Conservation (phyloP, 306 rosid species). For the Dryas drummondii region DNA sequence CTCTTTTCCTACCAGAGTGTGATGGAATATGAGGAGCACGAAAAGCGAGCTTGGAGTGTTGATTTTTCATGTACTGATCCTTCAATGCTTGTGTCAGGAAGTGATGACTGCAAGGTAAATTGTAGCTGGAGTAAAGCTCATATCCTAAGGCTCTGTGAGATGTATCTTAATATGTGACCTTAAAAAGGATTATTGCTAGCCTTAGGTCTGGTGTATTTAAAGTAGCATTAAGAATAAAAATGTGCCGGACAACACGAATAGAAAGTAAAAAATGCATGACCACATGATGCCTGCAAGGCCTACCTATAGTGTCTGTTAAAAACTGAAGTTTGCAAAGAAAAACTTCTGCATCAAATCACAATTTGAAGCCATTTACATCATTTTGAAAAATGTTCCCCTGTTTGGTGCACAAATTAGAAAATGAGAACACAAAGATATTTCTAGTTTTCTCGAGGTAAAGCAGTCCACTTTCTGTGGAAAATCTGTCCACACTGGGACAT, state of each 20-base stretch:
- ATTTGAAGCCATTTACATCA: too few relatives aligned
- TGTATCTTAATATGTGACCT: too few relatives aligned
- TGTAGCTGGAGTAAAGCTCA: constrained; percentile 6
- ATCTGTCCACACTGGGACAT: background rate
- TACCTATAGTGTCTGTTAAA: too few relatives aligned
- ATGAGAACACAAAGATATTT: too few relatives aligned
- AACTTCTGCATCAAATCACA: too few relatives aligned
- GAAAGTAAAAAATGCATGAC: too few relatives aligned
- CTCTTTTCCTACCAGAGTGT: constrained; percentile 50
- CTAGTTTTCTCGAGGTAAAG: background rate
- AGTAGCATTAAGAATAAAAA: background rate
- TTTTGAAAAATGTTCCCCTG: too few relatives aligned
- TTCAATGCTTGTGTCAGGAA: constrained; percentile 90
- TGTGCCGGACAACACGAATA: too few relatives aligned
- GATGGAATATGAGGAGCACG: constrained; percentile 97
- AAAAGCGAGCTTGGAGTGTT: constrained; percentile 95
- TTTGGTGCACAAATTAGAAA: background rate
- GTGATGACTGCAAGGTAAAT: constrained; percentile 91
- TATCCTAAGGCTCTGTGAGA: background rate
- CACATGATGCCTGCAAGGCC: too few relatives aligned
- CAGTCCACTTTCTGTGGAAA: constrained; percentile 1
- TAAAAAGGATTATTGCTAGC: background rate
- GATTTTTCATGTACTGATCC: constrained; percentile 92
- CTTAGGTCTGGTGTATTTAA: background rate
- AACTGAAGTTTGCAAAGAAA: too few relatives aligned